Evolutionary conservation across 768 basidiomycete species (phyloP).

Genomic region (Steccherinum ochraceum): DNA sequence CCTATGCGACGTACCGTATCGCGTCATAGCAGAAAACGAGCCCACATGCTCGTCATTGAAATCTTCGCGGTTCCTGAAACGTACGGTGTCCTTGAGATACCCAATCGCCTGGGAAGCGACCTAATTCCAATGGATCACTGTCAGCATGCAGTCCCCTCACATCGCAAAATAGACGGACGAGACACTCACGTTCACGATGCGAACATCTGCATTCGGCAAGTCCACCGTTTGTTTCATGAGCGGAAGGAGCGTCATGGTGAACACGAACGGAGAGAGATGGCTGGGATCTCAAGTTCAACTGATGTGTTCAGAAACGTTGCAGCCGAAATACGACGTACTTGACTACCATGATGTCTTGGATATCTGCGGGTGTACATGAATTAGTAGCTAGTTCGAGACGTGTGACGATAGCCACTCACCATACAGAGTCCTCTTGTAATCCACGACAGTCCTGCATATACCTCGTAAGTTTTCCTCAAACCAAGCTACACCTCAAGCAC

Average conservation of each 20-base stretch:
- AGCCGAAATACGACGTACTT: constrained; percentile 29
- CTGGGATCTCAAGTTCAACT: constrained; percentile 28
- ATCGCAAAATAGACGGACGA: no score
- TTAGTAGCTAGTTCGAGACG: not conserved
- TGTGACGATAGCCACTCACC: constrained; percentile 12
- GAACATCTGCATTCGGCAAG: constrained; percentile 46
- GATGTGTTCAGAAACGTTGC: constrained; percentile 6
- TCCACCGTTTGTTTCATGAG: constrained; percentile 43
- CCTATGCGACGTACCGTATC: constrained; percentile 13
- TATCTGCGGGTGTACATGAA: constrained; percentile 21
- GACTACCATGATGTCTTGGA: constrained; percentile 33
- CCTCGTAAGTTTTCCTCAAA: no score
- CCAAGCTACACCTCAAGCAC: no score
- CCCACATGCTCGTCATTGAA: constrained; percentile 19
- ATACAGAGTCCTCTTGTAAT: constrained; percentile 18
- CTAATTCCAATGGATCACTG: no score
- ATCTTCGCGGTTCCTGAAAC: constrained; percentile 18
- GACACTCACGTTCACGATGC: constrained; percentile 47
- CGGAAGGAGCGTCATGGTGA: constrained; percentile 49
- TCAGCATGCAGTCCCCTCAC: no score
- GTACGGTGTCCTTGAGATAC: constrained; percentile 8
- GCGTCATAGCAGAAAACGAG: constrained; percentile 7
- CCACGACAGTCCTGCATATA: no score
- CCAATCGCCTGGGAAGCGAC: no score
- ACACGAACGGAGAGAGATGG: constrained; percentile 48